Evolutionary conservation across 345 rosid species (phyloP).

Genomic region (Lepidium didymum): DNA sequence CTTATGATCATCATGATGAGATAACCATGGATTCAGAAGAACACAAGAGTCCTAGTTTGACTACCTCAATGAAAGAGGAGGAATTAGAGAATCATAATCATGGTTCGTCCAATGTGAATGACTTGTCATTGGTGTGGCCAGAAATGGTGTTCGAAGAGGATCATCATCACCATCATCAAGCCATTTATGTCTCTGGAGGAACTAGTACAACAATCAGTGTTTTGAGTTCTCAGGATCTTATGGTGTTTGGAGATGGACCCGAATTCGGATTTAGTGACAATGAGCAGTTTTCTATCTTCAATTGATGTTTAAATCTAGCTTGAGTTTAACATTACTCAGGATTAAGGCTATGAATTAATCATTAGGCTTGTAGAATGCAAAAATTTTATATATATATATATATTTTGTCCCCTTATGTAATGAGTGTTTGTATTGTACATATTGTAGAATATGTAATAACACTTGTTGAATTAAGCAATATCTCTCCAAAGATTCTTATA

Average conservation of each 20-base stretch:
- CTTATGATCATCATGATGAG: constrained; percentile 22
- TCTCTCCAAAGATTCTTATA: background rate
- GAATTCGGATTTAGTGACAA: background rate
- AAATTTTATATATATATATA: background rate
- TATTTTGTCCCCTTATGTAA: background rate
- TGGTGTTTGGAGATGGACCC: constrained; percentile 3
- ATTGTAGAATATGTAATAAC: background rate
- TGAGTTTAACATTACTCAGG: constrained; percentile 5
- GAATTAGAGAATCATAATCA: constrained; percentile 1
- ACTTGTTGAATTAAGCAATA: background rate
- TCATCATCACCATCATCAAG: constrained; percentile 17
- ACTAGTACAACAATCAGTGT: constrained; percentile 7
- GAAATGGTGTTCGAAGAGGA: constrained; percentile 12
- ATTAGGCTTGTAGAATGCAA: background rate
- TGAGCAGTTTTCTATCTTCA: constrained; percentile 9
- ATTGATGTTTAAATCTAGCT: background rate
- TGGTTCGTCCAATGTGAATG: constrained; percentile 7
- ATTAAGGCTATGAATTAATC: background rate
- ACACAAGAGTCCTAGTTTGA: constrained; percentile 16
- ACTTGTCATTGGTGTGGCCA: constrained; percentile 23
- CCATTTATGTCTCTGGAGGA: background rate
- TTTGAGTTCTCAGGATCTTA: background rate
- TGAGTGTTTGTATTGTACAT: background rate
- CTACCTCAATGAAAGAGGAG: constrained; percentile 15
- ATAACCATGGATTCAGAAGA: constrained; percentile 19